Conservation (phyloP, 176 grass and related monocot species). For the maize (Zea mays) region Zm-B73-REFERENCE-NAM-5.0 NC_050096.1:46692501-46693000, state of each 20-base stretch:
- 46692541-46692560: not conserved
- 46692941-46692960: slow-evolving; percentile 79
- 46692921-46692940: slow-evolving; percentile 47
- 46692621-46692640: not conserved
- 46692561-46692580: not conserved
- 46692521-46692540: not conserved
- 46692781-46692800: slow-evolving; percentile 79
- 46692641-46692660: not conserved
- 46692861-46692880: not conserved
- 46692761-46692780: slow-evolving; percentile 54
- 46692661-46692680: not conserved
- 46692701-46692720: not conserved
- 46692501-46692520: not conserved
- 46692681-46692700: not conserved
- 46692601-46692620: not conserved
- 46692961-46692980: slow-evolving; percentile 77
- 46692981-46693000: slow-evolving; percentile 86
- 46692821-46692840: slow-evolving; percentile 82
- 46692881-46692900: not conserved
- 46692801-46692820: slow-evolving; percentile 77
- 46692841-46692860: slow-evolving; percentile 41
- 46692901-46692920: slow-evolving; percentile 12
- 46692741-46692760: slow-evolving; percentile 13
- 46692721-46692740: not conserved
- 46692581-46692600: not conserved